Base-by-base conservation (phyloP, 495 filamentous ascomycete genomes). In the Friedmanniomyces endolithicus region DNA sequence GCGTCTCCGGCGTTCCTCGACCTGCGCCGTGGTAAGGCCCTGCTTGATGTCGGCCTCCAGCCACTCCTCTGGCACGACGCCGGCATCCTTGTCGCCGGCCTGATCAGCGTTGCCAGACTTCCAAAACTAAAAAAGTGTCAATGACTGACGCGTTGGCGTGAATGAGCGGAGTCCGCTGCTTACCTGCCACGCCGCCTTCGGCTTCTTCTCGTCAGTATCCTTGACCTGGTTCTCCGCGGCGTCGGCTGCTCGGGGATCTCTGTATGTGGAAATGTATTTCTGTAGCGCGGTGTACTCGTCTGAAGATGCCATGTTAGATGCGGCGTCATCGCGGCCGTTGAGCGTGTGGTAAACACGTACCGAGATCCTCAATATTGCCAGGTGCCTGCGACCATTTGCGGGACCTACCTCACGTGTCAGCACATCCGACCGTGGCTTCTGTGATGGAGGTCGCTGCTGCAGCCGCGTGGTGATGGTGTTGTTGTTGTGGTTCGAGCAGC, bases 31-130 rank as follows among this genome's bases (percentile, higher is more conserved):
- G 40, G 66, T 71, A 45, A 90, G 66, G 72, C 86, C 86, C 40
- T 73, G 57, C 58, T 73, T 74, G 62, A 87, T 78, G 55, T 88
- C 82, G 56, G 84, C 84, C 34, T 83, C 72, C 52, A 87, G 71
- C 85, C 84, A 88, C 44, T 86, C 82, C 29, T 81, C 79, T 24
- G 84, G 83, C 48, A 75, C 74, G 33, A 69, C 51, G 53, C 63
- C 66, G n/a, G 61, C 62, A 25, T 64, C 61, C 58, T 69, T 17
- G 71, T 72, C 31, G n/a, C 66, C 58, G 29, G 59, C 61, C 14
- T 56, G 40, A n/a, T 29, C 17, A 14, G 62, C 60, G 46, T 29
- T 61, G 27, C 62, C 63, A 6, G 50, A 50, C 31, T 57, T 35
- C 72, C 78, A 80, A 66, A 84, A 82, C 57, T 62, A 46, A 2